These are phyloP conservation scores for Cicer bijugum DNA, from an alignment of 306 rosid species.

Conservation along the genomic window DNA sequence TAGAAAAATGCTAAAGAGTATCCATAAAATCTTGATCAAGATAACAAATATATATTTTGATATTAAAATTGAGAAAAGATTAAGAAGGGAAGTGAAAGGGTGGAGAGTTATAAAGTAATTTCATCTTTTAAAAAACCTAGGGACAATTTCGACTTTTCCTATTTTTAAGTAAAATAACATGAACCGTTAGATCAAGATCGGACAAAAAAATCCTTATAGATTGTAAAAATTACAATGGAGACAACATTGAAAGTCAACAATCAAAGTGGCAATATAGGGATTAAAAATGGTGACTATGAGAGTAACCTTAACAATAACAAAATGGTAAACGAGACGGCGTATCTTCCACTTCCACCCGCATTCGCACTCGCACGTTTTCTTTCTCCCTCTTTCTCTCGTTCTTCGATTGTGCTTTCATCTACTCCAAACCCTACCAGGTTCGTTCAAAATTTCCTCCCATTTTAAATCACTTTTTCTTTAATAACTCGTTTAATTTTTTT, in stretches of 20 bases:
- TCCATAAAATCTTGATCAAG: no score
- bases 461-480: not conserved
- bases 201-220: not conserved
- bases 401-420: not conserved
- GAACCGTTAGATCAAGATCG: no score
- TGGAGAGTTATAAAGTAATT: no score
- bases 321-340: not conserved
- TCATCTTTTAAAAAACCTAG: no score
- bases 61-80: no score
- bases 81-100: no score
- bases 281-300: not conserved
- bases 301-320: not conserved
- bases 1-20: no score
- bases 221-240: not conserved
- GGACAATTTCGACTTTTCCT: no score
- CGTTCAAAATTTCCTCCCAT: not conserved
- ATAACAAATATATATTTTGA: no score
- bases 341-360: not conserved
- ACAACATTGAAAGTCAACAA: not conserved
- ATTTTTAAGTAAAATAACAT: no score
- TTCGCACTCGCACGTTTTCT: not conserved
- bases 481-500: not conserved
- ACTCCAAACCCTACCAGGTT: constrained; percentile 17
- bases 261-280: constrained; percentile 13
- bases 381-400: not conserved